Evolutionary conservation across 257 asterid species (phyloP).

Genomic region (Solanum corneliomulleri): DNA sequence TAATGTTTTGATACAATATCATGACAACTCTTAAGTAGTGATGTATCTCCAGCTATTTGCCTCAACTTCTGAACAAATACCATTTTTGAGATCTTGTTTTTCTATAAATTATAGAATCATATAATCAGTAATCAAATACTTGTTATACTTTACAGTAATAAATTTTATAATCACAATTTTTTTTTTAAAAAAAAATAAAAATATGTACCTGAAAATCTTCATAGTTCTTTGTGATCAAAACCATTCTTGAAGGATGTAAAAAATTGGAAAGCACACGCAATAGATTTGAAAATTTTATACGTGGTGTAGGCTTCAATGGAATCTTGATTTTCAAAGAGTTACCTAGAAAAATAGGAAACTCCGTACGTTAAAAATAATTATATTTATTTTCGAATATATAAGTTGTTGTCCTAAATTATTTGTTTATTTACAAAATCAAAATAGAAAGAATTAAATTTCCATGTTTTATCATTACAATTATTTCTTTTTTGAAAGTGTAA

Average conservation of each 20-base stretch:
- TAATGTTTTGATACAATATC: background rate
- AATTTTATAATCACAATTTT: background rate
- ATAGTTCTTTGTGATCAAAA: conserved; percentile 7
- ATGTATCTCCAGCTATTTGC: conserved; percentile 22
- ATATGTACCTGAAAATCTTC: conserved; percentile 18
- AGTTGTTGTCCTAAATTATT: background rate
- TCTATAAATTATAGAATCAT: conserved; percentile 10
- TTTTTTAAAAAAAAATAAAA: background rate
- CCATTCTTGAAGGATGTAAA: conserved; percentile 22
- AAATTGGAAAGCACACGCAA: conserved; percentile 20
- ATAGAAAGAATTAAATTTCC: background rate
- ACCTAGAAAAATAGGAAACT: background rate
- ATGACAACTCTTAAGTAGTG: conserved; percentile 17
- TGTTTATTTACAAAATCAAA: background rate
- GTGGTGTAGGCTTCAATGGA: background rate
- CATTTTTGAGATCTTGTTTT: conserved; percentile 10
- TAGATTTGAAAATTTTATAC: conserved; percentile 13
- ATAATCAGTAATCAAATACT: background rate
- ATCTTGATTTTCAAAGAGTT: background rate
- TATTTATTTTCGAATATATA: too few relatives aligned
- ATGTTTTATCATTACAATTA: background rate
- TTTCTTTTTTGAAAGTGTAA: background rate
- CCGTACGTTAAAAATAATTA: background rate
- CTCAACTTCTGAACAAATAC: conserved; percentile 15
- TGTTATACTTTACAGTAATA: background rate